A percentile compares a stretch with the other conserved stretches of the same genome.
Evolutionary conservation across 192 early-diverging fungal genomes (phyloP).

Genomic region (Lobosporangium transversale): DNA sequence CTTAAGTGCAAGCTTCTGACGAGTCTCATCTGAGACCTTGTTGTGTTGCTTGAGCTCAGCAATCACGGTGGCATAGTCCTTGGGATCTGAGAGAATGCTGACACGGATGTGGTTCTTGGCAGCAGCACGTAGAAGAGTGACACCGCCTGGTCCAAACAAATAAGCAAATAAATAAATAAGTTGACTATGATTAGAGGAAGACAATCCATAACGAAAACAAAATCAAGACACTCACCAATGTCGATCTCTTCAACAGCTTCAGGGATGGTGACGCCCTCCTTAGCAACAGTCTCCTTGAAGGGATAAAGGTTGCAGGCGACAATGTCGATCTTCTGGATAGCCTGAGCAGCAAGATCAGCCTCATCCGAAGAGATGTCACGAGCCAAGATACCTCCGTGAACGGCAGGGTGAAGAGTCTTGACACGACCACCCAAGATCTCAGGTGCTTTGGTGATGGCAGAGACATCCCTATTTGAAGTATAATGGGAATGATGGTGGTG

Average conservation of each 20-base stretch:
- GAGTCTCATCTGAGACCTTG: conserved; percentile 73
- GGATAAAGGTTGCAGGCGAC: conserved; percentile 99
- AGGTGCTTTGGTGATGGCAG: conserved; percentile 96
- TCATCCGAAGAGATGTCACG: conserved; percentile 86
- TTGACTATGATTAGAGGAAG: background rate
- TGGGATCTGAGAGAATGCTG: conserved; percentile 90
- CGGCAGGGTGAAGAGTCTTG: conserved; percentile 98
- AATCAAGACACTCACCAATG: conserved; percentile 71
- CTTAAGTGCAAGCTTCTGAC: conserved; percentile 84
- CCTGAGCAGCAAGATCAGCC: conserved; percentile 85
- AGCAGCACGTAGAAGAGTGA: conserved; percentile 96
- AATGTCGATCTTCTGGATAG: conserved; percentile 93
- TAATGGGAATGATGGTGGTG: no score
- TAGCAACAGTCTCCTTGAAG: conserved; percentile 94
- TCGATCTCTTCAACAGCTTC: conserved; percentile 98
- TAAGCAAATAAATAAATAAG: conserved; percentile 1
- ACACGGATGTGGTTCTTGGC: conserved; percentile 99
- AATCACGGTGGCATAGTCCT: conserved; percentile 87
- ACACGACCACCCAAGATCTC: conserved; percentile 99
- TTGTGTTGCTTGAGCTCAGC: conserved; percentile 69
- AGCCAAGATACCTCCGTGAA: conserved; percentile 97
- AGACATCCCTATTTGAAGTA: conserved; percentile 96
- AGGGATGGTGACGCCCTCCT: conserved; percentile 87
- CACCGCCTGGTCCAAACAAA: no score
- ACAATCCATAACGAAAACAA: background rate